Evolutionary conservation across 2,329 filamentous ascomycete genomes (phyloP).

Genomic region (Aspergillus costaricaensis): DNA sequence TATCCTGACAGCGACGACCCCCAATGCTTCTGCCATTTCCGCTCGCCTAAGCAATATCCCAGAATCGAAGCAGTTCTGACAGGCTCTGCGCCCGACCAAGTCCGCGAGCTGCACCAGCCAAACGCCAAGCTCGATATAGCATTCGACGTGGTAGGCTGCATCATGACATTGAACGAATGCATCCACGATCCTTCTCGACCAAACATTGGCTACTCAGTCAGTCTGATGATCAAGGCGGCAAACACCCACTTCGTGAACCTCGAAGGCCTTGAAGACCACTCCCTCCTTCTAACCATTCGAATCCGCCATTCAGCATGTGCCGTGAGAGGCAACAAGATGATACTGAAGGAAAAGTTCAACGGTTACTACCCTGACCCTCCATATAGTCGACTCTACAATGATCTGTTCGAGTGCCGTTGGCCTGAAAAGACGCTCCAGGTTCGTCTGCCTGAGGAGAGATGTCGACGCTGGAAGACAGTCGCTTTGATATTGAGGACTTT

Average conservation of each 20-base stretch:
- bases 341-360: conserved; percentile 20
- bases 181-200: conserved; percentile 14
- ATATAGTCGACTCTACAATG: conserved; percentile 25
- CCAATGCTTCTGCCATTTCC: conserved; percentile 27
- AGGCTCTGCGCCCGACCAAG: conserved; percentile 17
- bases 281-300: conserved; percentile 28
- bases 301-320: conserved; percentile 17
- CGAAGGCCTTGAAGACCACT: conserved; percentile 30
- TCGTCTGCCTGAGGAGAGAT: conserved; percentile 25
- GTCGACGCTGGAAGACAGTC: conserved; percentile 31
- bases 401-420: conserved; percentile 21
- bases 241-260: conserved; percentile 31
- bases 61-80: conserved; percentile 22
- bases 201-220: conserved; percentile 13
- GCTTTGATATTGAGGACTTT: conserved; percentile 32
- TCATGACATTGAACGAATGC: conserved; percentile 26
- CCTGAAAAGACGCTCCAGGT: conserved; percentile 25
- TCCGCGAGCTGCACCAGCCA: conserved; percentile 19
- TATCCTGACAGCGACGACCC: conserved; percentile 21
- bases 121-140: conserved; percentile 26
- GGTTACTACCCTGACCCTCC: conserved; percentile 21
- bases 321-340: conserved; percentile 20
- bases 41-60: conserved; percentile 8
- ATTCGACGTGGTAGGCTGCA: conserved; percentile 27
- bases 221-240: conserved; percentile 18